phyloP scores from a whole-genome alignment of 345 rosid species.

The Triadica sebifera region DNA sequence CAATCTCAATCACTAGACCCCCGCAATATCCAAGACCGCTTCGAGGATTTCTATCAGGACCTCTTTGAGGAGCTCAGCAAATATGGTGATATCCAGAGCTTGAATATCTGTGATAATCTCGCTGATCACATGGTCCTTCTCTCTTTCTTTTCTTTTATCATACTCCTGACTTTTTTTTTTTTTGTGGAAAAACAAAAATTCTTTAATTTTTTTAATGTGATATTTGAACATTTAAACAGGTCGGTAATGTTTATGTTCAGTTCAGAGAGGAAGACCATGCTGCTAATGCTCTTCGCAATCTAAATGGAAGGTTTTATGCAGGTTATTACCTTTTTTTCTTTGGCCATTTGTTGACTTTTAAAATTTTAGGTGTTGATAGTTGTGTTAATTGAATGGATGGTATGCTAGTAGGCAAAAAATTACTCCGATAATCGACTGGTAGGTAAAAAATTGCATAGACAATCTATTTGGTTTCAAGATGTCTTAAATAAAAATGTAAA shows the following conservation, averaged over 20 bases:
- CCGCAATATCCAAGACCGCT: constrained; percentile 56
- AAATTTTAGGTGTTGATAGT: neutral
- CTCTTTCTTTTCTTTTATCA: neutral
- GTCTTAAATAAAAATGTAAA: no score
- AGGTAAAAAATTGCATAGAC: no score
- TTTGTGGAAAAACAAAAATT: neutral
- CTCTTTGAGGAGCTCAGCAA: constrained; percentile 67
- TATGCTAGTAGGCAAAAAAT: no score
- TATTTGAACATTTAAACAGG: constrained; percentile 29
- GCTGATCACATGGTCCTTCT: constrained; percentile 70
- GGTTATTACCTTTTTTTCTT: constrained; percentile 24
- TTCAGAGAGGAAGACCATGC: constrained; percentile 80
- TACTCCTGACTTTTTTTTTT: neutral
- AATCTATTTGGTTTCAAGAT: no score
- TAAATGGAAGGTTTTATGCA: constrained; percentile 56
- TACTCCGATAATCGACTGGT: no score
- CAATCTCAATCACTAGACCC: constrained; percentile 50
- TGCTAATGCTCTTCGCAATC: constrained; percentile 46
- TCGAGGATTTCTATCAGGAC: constrained; percentile 72
- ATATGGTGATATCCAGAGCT: constrained; percentile 63
- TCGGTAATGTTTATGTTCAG: constrained; percentile 75
- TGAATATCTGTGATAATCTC: constrained; percentile 67
- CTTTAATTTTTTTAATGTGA: neutral
- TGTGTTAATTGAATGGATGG: no score
- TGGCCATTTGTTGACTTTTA: neutral